Evolutionary conservation across 2,329 filamentous ascomycete genomes (phyloP).

Genomic region (Ceratocystis albifundus): DNA sequence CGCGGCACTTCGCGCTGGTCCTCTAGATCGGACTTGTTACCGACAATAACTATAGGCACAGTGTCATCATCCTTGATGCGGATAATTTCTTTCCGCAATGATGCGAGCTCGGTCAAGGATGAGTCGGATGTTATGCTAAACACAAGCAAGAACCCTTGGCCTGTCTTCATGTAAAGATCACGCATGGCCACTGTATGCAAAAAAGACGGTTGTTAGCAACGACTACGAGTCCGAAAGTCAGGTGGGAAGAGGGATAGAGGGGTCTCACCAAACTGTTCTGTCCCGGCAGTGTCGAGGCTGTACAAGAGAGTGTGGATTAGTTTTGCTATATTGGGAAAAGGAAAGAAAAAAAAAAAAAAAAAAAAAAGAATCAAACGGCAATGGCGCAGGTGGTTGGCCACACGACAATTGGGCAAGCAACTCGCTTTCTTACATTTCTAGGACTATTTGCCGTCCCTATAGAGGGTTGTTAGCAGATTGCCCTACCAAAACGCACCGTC

Average conservation of each 20-base stretch:
- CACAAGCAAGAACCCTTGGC: slow-evolving; percentile 81
- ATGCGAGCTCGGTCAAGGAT: slow-evolving; percentile 69
- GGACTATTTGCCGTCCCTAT: slow-evolving; percentile 72
- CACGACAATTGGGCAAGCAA: no score
- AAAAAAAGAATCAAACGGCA: no score
- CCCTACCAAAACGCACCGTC: no score
- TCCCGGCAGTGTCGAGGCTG: slow-evolving; percentile 79
- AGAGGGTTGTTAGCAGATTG: slow-evolving; percentile 28
- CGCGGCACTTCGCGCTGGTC: slow-evolving; percentile 70
- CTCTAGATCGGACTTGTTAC: slow-evolving; percentile 84
- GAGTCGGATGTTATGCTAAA: slow-evolving; percentile 82
- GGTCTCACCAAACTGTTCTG: slow-evolving; percentile 77
- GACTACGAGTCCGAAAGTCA: no score
- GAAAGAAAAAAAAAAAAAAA: no score
- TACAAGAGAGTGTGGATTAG: not conserved
- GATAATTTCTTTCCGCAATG: slow-evolving; percentile 77
- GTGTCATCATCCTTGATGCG: slow-evolving; percentile 82
- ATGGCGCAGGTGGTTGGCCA: not conserved
- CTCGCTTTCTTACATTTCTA: slow-evolving; percentile 61
- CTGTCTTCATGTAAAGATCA: slow-evolving; percentile 86
- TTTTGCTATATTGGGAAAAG: not conserved
- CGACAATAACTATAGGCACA: slow-evolving; percentile 78
- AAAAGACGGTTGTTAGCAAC: slow-evolving; percentile 25
- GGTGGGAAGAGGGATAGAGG: slow-evolving; percentile 16
- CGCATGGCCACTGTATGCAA: slow-evolving; percentile 48